Evolutionary conservation across 2,329 filamentous ascomycete genomes (phyloP), one percentile per base, ranked within the genome.

Genomic region (Paecilomyces sp.): DNA sequence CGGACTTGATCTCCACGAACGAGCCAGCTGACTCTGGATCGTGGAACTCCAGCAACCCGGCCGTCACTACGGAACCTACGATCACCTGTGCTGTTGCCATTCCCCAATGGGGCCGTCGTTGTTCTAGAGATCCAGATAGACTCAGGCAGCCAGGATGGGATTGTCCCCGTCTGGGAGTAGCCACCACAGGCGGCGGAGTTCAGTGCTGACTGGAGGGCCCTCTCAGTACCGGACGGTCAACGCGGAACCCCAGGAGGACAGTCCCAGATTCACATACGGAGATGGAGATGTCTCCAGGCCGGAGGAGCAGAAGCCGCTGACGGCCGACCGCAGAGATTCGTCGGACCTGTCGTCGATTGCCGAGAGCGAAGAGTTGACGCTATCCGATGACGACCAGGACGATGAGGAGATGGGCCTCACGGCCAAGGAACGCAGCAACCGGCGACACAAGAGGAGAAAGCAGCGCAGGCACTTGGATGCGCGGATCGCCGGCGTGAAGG

Each of bases 361-460:
- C 15, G 77, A 78, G 60, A 76, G 77, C 63, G 79, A 81, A 57
- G 84, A 86, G 65, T 79, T 84, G 67, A 84, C 87, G 70, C 71
- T 85, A 58, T 87, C 86, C 30, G 88, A 91, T 65, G 88, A 91
- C 64, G 89, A 89, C 54, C 73, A 90, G 62, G 90, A 93, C 67
- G 92, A 97, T 70, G 92, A 96, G 77, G 92, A 97, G 80, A 90
- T 90, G 1, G 92, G 92, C 0, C 79, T 97, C 66, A 95, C 91
- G 41, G 82, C 83, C 62, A 84, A 86, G 68, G 89, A 93, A 68
- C 85, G 85, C 72, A 82, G 73, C 56, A 72, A 84, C 65, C 85
- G 87, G 70, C 86, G 87, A 67, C 84, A 85, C 70, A 82, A 82
- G 67, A 85, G 85, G 76, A 85, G 85, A 75, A 82, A 83, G 74